These are phyloP conservation scores for Geranium rotundifolium DNA, from an alignment of 345 rosid genomes.

Conservation along the genomic window DNA sequence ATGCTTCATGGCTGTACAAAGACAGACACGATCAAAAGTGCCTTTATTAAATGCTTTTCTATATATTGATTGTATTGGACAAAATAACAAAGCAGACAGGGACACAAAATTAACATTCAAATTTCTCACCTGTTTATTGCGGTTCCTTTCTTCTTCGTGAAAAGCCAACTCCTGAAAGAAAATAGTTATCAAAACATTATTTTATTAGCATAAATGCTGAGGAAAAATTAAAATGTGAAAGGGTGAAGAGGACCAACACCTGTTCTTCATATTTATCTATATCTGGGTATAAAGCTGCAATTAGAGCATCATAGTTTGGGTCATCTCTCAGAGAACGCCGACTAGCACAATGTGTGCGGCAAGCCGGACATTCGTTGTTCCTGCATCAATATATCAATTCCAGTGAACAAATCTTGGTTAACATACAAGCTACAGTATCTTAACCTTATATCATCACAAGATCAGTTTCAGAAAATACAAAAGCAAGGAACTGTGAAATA, in stretches of 20 bases:
- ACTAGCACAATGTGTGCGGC: conserved; percentile 96
- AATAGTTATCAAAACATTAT: conserved; percentile 9
- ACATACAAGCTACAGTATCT: background rate
- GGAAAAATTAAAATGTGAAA: background rate
- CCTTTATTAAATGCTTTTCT: too few relatives aligned
- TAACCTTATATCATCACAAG: background rate
- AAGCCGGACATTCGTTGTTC: conserved; percentile 97
- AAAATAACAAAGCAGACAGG: background rate
- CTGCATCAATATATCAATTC: conserved; percentile 33
- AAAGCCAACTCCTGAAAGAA: conserved; percentile 62
- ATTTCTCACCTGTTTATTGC: conserved; percentile 67
- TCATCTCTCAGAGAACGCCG: conserved; percentile 94
- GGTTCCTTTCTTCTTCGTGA: conserved; percentile 73
- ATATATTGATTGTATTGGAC: too few relatives aligned
- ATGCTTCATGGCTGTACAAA: too few relatives aligned
- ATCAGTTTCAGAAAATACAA: background rate
- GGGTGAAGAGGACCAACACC: conserved; percentile 27
- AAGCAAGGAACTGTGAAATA: background rate
- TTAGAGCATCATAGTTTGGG: conserved; percentile 80
- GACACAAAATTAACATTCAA: background rate
- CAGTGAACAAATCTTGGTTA: conserved; percentile 5
- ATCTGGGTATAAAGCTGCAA: conserved; percentile 63
- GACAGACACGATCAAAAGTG: too few relatives aligned
- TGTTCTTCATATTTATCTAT: conserved; percentile 72
- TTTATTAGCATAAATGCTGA: conserved; percentile 5